Percentiles rank a stretch among this genome's conserved stretches.
phyloP scores from a whole-genome alignment of 345 rosid genomes.

The Isatis tinctoria region DNA sequence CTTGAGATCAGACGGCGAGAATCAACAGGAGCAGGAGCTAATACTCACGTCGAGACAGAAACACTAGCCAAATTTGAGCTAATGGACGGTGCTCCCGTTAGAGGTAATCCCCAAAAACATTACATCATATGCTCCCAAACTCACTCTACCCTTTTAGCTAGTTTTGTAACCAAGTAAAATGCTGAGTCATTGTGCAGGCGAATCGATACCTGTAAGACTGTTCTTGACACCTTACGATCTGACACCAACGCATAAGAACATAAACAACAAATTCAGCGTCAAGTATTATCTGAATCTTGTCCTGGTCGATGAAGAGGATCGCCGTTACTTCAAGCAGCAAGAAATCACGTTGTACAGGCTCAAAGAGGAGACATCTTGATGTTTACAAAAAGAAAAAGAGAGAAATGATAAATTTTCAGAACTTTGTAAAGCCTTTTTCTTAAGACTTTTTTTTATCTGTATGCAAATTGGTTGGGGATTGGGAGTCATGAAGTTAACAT shows the following conservation, averaged over 20 bases:
- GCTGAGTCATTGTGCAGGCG: conserved; percentile 48
- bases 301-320: conserved; percentile 94
- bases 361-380: conserved; percentile 44
- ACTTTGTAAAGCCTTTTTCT: conserved; percentile 39
- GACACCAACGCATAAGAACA: conserved; percentile 90
- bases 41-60: conserved; percentile 97
- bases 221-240: conserved; percentile 92
- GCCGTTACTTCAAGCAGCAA: conserved; percentile 96
- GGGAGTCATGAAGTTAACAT: conserved; percentile 12
- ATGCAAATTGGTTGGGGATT: conserved; percentile 14
- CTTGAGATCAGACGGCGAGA: conserved; percentile 98
- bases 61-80: conserved; percentile 94
- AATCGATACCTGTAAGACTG: conserved; percentile 93
- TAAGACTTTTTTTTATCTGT: not conserved
- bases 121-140: not conserved
- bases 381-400: conserved; percentile 10
- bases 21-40: conserved; percentile 95
- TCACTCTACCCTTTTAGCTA: not conserved
- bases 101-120: conserved; percentile 48
- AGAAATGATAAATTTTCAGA: conserved; percentile 5
- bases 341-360: conserved; percentile 89
- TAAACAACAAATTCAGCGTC: conserved; percentile 96
- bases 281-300: conserved; percentile 95
- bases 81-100: conserved; percentile 99
- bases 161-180: not conserved